Evolutionary conservation across 192 early-diverging fungal genomes (phyloP), one percentile per base, ranked within the genome.

Genomic region (Haplosporangium gracile): DNA sequence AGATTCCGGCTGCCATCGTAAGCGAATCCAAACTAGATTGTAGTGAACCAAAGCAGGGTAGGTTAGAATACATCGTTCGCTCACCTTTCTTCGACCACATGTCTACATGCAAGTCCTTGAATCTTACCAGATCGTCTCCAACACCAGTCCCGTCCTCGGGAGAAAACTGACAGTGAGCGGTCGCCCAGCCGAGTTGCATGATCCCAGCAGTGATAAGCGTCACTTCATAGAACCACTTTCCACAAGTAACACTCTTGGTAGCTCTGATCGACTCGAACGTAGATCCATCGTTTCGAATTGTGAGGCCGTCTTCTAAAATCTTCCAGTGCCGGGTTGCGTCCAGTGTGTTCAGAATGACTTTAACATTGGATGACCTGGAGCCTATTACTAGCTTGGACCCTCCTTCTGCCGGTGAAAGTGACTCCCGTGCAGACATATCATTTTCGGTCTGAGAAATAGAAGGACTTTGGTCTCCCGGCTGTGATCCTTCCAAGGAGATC

Each of bases 121-220:
- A 20, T 81, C 85, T 87, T 88, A 93, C 91, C 69, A 89, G 76
- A 70, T 91, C 91, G 63, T 92, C 95, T 5, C 96, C 96, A 26
- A 97, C 89, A 24, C 96, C 96, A 47, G 91, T 90, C 18, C 96
- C 96, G 49, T 94, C 94, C 70, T 97, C 95, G 8, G 95, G 95
- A 40, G 94, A 93, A 68, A 95, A 96, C 20, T 77, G 83, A 63
- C 93, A 93, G 39, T 90, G 83, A 24, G 80, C 76, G 0, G 91
- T 93, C 7, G 93, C 94, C 95, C 96, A 97, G 20, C 96, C 96
- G 65, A 97, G 85, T 77, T 97, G 96, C 88, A 97, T 94, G 74
- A 97, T 95, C 1, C 96, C 96, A 22, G 88, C 89, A 5, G 92
- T 94, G 8, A 89, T 63, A 13, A 97, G 80, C 18, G 89, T 74